Evolutionary conservation across 2,329 filamentous ascomycete genomes (phyloP), one percentile per base, ranked within the genome.

Genomic region (Curvularia eragrostidis): DNA sequence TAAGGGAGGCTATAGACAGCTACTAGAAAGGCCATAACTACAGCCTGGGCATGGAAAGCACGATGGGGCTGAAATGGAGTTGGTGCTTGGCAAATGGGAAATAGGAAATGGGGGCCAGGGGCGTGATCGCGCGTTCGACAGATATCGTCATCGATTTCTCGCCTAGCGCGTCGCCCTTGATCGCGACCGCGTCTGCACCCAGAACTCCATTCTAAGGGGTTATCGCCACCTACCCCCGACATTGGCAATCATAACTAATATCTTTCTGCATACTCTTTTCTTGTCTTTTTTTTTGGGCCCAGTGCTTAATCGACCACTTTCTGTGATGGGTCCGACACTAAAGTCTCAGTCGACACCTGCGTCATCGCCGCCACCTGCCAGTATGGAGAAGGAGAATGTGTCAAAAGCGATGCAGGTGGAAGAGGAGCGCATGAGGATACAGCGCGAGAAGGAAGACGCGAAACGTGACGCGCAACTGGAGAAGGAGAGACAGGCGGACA

Each of bases 401-500:
- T 77, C 78, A 5, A 70, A 77, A 50, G 68, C 75, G 23, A 78
- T 83, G 78, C 73, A 78, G 58, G 71, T 68, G 26, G 81, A 83
- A 59, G 81, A 83, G 58, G 76, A 79, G 51, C 71, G 75, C 24
- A 81, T 83, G 78, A 75, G 73, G 19, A 58, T 68, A 43, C 70
- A 74, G 38, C 76, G 80, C 53, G 73, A 77, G 48, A 79, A 79
- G 48, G 69, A 78, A 59, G 80, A 83, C 54, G 75, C 73, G 61
- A 80, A 80, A 68, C 78, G 76, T 42, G 77, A 81, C 21, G 71
- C 74, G 32, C 65, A 79, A 63, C 62, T 83, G 56, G 79, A 78
- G 51, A 76, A 77, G 38, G 76, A 81, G 62, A 75, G 81, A 19
- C 74, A 80, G 58, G 78, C 80, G 46, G 81, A 83, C 46, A 63